phyloP scores from a whole-genome alignment of 768 basidiomycete genomes.

The Polyporus arcularius region DNA sequence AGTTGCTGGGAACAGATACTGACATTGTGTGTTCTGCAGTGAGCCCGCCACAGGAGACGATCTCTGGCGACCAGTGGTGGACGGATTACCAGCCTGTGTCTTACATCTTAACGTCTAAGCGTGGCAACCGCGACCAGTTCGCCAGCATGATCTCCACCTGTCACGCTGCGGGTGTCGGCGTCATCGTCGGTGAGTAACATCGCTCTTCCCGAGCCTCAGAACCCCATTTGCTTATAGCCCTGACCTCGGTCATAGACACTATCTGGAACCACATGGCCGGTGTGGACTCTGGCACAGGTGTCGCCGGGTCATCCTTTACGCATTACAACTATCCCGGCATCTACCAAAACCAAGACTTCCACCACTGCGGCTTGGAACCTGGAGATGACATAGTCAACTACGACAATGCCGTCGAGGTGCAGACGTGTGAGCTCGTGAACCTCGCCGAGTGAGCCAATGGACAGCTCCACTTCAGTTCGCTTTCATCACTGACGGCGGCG shows the following conservation, averaged over 20 bases:
- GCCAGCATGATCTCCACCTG: constrained; percentile 41
- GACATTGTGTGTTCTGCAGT: constrained; percentile 23
- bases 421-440: constrained; percentile 38
- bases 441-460: constrained; percentile 40
- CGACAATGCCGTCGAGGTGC: constrained; percentile 51
- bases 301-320: constrained; percentile 51
- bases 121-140: constrained; percentile 57
- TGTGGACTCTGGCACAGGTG: constrained; percentile 46
- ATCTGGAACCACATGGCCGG: constrained; percentile 72
- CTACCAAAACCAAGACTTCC: constrained; percentile 47
- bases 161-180: constrained; percentile 39
- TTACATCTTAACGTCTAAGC: constrained; percentile 65
- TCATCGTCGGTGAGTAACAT: constrained; percentile 36
- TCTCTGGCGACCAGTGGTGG: constrained; percentile 67
- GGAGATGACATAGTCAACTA: constrained; percentile 59
- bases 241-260: constrained; percentile 37
- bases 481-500: not conserved
- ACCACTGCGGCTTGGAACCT: constrained; percentile 60
- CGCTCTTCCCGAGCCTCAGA: not conserved
- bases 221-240: constrained; percentile 29
- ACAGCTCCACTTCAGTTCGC: not conserved
- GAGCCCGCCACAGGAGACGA: constrained; percentile 59
- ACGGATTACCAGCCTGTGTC: constrained; percentile 74
- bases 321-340: constrained; percentile 44
- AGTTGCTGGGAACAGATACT: too few species aligned